Base-by-base conservation (phyloP, 352 stramenopile species). In the Phytophthora cactorum region DNA sequence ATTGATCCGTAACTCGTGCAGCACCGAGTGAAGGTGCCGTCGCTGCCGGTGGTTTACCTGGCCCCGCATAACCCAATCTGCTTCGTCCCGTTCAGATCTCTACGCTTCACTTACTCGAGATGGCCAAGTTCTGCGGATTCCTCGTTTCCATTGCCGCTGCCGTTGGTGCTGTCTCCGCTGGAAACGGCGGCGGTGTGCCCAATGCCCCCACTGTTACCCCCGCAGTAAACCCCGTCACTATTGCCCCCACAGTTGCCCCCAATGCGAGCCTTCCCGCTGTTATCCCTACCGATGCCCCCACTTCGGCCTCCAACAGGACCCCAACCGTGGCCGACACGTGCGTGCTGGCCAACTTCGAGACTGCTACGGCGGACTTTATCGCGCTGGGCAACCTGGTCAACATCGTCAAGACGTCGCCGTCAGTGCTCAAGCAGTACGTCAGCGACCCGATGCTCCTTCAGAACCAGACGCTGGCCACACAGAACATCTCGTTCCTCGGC, bases 401-500 rank as follows among this genome's bases (percentile, higher is more conserved):
- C 32, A 68, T 89, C 41, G 59, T 90, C 53, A 77, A 82, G 56
- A 59, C 79, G 27, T 74, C 74, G 52, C 59, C 59, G 55, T 49
- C 54, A 27, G n/a, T 79, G 39, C 57, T 76, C 25, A 73, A 72
- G 60, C 54, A 52, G 34, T 74, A 74, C 57, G 52, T 77, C 2
- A 71, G 59, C 41, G 81, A 89, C 60, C 81, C 81, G 43, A 44
- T 87, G 22, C 39, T 74, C 34, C 49, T 89, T 31, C 17, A 54
- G 9, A 59, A 87, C 66, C 70, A 84, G 49, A 70, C 57, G 28
- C 50, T 89, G 22, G 64, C 82, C 15, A 47, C 68, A n/a, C 63
- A 82, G 45, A 75, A 79, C 31, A 69, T 84, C 55, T 80, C 71
- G 41, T 68, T 87, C 53, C 74, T 89, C 4, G 80, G 80, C 66